Conservation (phyloP, 805 yeast genomes). For the Yamadazyma insecticola region DNA sequence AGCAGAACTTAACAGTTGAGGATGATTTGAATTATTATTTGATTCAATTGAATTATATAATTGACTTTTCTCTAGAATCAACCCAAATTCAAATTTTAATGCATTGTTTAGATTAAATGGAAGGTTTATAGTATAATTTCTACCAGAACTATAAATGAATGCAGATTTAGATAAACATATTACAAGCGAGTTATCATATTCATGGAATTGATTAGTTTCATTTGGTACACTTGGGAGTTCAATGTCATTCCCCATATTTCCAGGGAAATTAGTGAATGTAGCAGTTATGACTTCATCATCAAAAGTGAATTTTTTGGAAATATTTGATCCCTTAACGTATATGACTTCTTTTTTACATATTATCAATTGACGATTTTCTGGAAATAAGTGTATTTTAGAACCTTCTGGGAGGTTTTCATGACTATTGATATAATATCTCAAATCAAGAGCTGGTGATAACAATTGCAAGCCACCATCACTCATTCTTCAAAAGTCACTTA, state of each 20-base stretch:
- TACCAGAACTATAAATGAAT: constrained; percentile 61
- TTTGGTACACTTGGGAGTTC: not conserved
- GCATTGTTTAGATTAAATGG: constrained; percentile 65
- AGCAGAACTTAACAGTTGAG: constrained; percentile 22
- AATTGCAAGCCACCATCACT: too few relatives aligned
- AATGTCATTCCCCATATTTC: constrained; percentile 4
- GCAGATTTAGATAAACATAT: constrained; percentile 60
- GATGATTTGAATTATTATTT: constrained; percentile 9
- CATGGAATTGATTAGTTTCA: constrained; percentile 4
- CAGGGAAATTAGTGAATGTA: constrained; percentile 51
- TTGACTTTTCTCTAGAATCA: constrained; percentile 53
- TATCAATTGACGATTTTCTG: constrained; percentile 30
- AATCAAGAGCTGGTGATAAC: constrained; percentile 29
- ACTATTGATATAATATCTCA: constrained; percentile 20
- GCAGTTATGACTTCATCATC: constrained; percentile 55
- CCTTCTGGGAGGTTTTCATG: constrained; percentile 16
- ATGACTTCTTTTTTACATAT: constrained; percentile 35
- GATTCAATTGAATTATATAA: constrained; percentile 6
- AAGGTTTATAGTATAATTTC: constrained; percentile 54
- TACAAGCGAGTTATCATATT: constrained; percentile 33
- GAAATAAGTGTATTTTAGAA: constrained; percentile 17
- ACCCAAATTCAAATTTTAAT: constrained; percentile 62
- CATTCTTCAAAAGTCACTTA: too few relatives aligned
- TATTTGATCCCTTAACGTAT: constrained; percentile 44
- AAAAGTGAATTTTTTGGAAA: constrained; percentile 46